Base-by-base conservation (phyloP, 176 grass and related monocot genomes). In the Cenchrus purpureus region DNA sequence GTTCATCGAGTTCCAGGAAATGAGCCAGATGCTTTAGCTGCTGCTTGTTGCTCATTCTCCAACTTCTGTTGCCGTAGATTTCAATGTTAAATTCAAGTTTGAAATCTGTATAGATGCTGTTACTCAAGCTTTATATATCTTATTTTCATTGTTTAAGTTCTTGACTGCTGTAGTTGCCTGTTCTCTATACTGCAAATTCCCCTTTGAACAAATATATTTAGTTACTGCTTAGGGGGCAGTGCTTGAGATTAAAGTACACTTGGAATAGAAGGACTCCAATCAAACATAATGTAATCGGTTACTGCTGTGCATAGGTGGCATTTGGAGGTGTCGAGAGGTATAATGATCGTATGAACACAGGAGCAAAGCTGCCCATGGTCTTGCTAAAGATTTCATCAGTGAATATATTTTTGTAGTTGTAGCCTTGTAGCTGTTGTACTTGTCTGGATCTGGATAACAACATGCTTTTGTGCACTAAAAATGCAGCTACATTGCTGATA, bases 361-460 rank as follows among this genome's bases (percentile, higher is more conserved):
- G 70, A 73, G 49, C 52, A 77, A 53, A 67, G 42, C 68, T 22
- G 42, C 34, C 12, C 4, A 51, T 62, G 40, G 71, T 71, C 12
- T 86, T 77, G 29, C 4, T 1, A n/a, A 42, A 7, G 51, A 40
- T 73, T 55, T 81, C 13, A 11, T 74, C 61, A 65, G 4, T 74
- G 32, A 17, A 29, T 81, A 45, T 45, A 65, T 14, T 22, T 22
- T 81, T 67, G 37, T 37, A 61, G 43, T 48, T 63, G 37, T 78
- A 43, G 20, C 20, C 32, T 17, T 80, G 17, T 65, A 48, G 14
- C 60, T 62, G 19, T 3, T 31, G 45, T 71, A 78, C 42, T 71
- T 71, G 45, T 83, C 11, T 82, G 65, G 72, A 19, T 53, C 25
- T 55, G 55, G 77, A 54, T 15, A 76, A 61, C 4, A 64, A 53